Conservation (phyloP, 23 red algal species). For the Cyanidioschyzon merolae region DNA sequence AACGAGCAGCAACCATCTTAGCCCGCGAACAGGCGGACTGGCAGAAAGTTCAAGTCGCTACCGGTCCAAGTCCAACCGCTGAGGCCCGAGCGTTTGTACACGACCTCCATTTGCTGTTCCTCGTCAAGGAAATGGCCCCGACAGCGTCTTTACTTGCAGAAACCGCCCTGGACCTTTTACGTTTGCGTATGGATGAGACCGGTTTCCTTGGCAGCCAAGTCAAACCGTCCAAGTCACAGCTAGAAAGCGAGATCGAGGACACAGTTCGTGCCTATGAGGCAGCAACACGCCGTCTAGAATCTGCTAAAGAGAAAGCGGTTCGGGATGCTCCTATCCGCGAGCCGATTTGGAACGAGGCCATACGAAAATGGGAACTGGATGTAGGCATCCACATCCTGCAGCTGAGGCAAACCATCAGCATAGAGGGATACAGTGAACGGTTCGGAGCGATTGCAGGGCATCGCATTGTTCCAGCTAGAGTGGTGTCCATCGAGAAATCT, state of each 20-base stretch:
- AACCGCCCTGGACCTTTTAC: not conserved
- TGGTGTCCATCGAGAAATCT: not conserved
- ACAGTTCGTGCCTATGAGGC: not conserved
- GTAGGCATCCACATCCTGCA: conserved; percentile 8
- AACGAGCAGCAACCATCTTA: not conserved
- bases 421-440: not conserved
- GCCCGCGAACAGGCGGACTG: not conserved
- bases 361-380: not conserved
- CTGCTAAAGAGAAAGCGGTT: not conserved
- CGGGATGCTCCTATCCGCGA: not conserved
- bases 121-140: not conserved
- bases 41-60: not conserved
- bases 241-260: not conserved
- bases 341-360: not conserved
- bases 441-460: not conserved
- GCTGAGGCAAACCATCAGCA: not conserved
- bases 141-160: not conserved
- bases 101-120: conserved; percentile 8
- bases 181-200: not conserved
- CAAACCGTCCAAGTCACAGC: not conserved
- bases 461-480: not conserved
- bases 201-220: not conserved
- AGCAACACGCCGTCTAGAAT: not conserved
- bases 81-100: not conserved
- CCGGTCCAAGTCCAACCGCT: not conserved